Conservation (phyloP, 306 rosid species). For the Potentilla sterilis region DNA sequence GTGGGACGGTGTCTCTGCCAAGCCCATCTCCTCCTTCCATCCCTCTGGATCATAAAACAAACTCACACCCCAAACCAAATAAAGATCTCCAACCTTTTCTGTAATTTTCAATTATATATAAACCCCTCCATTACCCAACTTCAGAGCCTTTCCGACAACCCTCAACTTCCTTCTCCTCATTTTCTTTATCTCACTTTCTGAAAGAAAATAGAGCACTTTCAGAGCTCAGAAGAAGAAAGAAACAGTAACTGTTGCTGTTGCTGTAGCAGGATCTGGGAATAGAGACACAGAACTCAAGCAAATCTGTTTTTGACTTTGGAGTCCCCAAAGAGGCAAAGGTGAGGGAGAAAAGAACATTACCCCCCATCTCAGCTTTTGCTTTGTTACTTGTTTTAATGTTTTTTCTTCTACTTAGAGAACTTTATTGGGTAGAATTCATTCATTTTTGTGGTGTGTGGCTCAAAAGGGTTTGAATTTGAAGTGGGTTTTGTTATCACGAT, state of each 20-base stretch:
- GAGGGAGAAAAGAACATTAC: conserved; percentile 13
- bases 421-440: conserved; percentile 14
- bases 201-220: background rate
- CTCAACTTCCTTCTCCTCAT: conserved; percentile 27
- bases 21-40: conserved; percentile 6
- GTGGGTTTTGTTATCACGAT: conserved; percentile 40
- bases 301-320: conserved; percentile 47
- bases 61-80: background rate
- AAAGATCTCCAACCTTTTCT: background rate
- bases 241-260: conserved; percentile 20
- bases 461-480: conserved; percentile 26
- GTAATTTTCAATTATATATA: background rate
- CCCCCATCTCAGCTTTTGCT: conserved; percentile 17
- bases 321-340: conserved; percentile 19
- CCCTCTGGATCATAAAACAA: conserved; percentile 7
- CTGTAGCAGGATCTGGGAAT: conserved; percentile 29
- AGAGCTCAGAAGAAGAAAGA: background rate
- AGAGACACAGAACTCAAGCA: conserved; percentile 39
- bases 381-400: background rate
- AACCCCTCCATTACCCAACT: background rate
- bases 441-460: conserved; percentile 26
- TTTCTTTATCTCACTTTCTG: too few relatives aligned
- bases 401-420: background rate
- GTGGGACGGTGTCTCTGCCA: conserved; percentile 51
- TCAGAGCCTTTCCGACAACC: conserved; percentile 26